Percentiles rank a stretch among this genome's conserved stretches.
These are phyloP conservation scores for Lophiostoma macrostomum DNA, from an alignment of 495 filamentous ascomycete species.

Conservation along the genomic window DNA sequence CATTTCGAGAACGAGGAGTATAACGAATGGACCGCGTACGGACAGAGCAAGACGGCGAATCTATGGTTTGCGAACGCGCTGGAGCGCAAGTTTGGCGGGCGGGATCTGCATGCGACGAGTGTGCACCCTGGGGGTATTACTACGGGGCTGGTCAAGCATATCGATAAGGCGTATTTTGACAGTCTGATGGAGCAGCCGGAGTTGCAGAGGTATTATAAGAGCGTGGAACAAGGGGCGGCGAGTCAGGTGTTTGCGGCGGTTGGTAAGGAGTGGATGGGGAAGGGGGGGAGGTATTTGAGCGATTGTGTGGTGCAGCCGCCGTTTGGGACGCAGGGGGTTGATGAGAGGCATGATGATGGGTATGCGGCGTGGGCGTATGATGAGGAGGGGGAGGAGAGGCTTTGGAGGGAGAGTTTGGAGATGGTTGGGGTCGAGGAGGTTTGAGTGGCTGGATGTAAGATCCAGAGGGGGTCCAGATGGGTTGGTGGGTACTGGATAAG, in stretches of 20 bases:
- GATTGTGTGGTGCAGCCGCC: conserved; percentile 35
- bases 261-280: conserved; percentile 39
- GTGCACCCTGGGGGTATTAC: conserved; percentile 25
- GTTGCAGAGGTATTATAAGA: conserved; percentile 15
- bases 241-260: conserved; percentile 45
- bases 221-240: conserved; percentile 38
- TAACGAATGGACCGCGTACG: conserved; percentile 10
- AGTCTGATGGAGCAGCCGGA: conserved; percentile 6
- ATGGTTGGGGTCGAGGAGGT: conserved; percentile 22
- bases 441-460: too few relatives aligned
- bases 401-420: conserved; percentile 26
- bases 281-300: conserved; percentile 41
- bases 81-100: conserved; percentile 15
- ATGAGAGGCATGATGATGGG: neutral
- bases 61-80: conserved; percentile 29
- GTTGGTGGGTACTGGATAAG: too few relatives aligned
- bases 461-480: too few relatives aligned
- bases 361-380: conserved; percentile 23
- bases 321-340: conserved; percentile 10
- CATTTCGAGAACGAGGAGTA: conserved; percentile 18
- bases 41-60: conserved; percentile 27
- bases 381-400: conserved; percentile 20
- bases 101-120: conserved; percentile 15
- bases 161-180: conserved; percentile 6
- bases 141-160: neutral